A percentile compares a stretch with the other conserved stretches of the same genome.
These are phyloP conservation scores for Uromyces viciae-fabae DNA, from an alignment of 1,284 basidiomycete genomes.

Conservation along the genomic window DNA sequence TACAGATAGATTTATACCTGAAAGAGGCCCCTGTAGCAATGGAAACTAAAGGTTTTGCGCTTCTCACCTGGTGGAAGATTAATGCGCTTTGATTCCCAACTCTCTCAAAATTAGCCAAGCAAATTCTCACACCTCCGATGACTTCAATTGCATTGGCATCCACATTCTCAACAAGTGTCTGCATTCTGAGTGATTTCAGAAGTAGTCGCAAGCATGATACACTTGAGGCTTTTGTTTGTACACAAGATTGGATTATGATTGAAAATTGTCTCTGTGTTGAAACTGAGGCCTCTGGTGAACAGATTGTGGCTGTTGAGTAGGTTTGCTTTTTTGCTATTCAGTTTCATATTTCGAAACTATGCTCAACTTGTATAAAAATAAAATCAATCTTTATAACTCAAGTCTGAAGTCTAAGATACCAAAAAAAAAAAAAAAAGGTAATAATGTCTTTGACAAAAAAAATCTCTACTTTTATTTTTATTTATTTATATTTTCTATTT, in stretches of 20 bases:
- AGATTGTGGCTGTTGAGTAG: too few species aligned
- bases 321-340: too few species aligned
- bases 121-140: neutral
- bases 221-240: constrained; percentile 11
- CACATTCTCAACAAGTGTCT: neutral
- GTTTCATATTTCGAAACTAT: too few species aligned
- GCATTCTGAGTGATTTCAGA: neutral
- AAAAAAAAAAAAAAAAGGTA: too few species aligned
- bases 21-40: neutral
- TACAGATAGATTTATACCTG: neutral
- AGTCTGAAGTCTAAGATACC: too few species aligned
- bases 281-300: too few species aligned
- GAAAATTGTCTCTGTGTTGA: too few species aligned
- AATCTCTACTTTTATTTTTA: too few species aligned
- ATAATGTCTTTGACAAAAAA: too few species aligned
- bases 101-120: neutral
- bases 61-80: neutral
- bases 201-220: neutral
- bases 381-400: too few species aligned
- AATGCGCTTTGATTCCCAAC: neutral
- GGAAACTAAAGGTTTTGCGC: neutral
- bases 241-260: constrained; percentile 19
- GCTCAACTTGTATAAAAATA: too few species aligned
- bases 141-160: constrained; percentile 3
- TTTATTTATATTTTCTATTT: too few species aligned